phyloP scores from a whole-genome alignment of 1,284 basidiomycete species.

The Coniferiporia weirii region DNA sequence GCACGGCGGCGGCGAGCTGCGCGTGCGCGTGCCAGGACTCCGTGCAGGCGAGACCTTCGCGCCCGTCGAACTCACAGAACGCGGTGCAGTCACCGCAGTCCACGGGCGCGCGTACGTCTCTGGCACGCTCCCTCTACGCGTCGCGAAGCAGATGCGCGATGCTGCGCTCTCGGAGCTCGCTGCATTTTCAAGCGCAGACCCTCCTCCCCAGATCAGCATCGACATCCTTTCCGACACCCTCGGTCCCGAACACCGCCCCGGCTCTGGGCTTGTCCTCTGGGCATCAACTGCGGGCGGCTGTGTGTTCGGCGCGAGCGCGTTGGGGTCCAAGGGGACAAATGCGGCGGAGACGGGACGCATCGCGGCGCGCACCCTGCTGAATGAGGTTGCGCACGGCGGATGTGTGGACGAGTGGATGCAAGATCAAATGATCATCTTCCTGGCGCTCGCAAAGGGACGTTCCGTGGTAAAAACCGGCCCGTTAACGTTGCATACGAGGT shows the following conservation, averaged over 20 bases:
- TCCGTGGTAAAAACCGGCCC: constrained; percentile 52
- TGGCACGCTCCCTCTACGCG: constrained; percentile 42
- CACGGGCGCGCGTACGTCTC: constrained; percentile 58
- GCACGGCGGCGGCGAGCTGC: constrained; percentile 59
- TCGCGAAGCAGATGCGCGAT: constrained; percentile 50
- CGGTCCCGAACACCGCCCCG: constrained; percentile 31
- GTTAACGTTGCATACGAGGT: constrained; percentile 63
- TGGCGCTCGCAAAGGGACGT: constrained; percentile 60
- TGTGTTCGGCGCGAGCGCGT: constrained; percentile 56
- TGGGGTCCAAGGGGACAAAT: constrained; percentile 45
- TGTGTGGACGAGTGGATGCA: constrained; percentile 64
- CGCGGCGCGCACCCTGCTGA: constrained; percentile 52
- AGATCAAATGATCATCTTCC: constrained; percentile 72
- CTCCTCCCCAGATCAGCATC: constrained; percentile 30
- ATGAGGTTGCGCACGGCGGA: constrained; percentile 51
- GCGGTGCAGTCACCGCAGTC: constrained; percentile 47
- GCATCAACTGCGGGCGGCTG: constrained; percentile 63
- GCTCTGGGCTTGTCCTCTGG: constrained; percentile 67
- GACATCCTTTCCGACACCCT: constrained; percentile 35
- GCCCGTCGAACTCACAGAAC: constrained; percentile 43
- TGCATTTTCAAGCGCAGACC: background rate
- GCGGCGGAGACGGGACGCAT: constrained; percentile 46
- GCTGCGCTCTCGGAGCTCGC: constrained; percentile 34
- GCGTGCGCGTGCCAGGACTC: constrained; percentile 37
- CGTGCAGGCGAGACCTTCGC: constrained; percentile 34